Evolutionary conservation across 768 basidiomycete species (phyloP).

Genomic region (Pleurotus tuber-regium): DNA sequence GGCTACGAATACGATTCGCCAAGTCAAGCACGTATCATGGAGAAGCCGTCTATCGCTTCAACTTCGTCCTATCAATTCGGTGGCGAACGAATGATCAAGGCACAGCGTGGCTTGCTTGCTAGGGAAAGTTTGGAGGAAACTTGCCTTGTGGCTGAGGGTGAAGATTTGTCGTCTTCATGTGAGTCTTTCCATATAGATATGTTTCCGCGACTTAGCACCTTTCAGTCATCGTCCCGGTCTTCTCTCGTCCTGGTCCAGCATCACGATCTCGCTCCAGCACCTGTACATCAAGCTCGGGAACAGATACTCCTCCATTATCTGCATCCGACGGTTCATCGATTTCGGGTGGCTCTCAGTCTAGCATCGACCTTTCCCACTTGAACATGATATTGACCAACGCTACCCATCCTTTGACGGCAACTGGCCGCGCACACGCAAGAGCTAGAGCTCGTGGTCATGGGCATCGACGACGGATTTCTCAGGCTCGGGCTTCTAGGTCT

Average conservation of each 20-base stretch:
- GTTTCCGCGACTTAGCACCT: conserved; percentile 15
- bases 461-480: conserved; percentile 69
- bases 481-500: conserved; percentile 56
- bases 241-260: conserved; percentile 53
- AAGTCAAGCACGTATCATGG: conserved; percentile 49
- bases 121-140: conserved; percentile 69
- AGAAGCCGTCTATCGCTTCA: conserved; percentile 67
- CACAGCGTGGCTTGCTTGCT: conserved; percentile 58
- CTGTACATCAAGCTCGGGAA: conserved; percentile 63
- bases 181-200: conserved; percentile 25
- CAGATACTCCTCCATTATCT: conserved; percentile 70
- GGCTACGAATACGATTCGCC: conserved; percentile 35
- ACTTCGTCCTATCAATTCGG: conserved; percentile 64
- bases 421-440: conserved; percentile 24
- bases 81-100: conserved; percentile 64
- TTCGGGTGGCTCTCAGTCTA: conserved; percentile 73
- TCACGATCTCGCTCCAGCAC: conserved; percentile 66
- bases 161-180: conserved; percentile 56
- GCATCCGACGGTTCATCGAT: conserved; percentile 65
- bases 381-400: conserved; percentile 54
- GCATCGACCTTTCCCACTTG: conserved; percentile 68
- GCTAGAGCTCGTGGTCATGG: conserved; percentile 55
- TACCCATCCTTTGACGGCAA: conserved; percentile 47
- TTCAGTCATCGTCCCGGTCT: conserved; percentile 41
- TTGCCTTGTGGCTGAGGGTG: conserved; percentile 61